Evolutionary conservation across 306 rosid genomes (phyloP).

Genomic region (Arachis stenosperma): DNA sequence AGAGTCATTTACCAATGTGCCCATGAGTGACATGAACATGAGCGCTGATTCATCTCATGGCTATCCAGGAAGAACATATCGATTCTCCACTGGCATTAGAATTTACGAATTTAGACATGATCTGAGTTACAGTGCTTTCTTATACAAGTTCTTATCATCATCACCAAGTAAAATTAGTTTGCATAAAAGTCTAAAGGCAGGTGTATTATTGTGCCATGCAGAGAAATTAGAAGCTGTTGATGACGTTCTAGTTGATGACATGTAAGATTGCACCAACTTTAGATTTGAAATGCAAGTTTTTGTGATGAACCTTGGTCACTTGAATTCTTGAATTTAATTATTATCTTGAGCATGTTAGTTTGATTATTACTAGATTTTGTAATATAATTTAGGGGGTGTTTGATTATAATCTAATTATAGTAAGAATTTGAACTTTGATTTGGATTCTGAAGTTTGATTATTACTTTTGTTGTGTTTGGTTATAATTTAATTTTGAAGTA

Average conservation of each 20-base stretch:
- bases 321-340: conserved; percentile 33
- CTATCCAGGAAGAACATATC: conserved; percentile 90
- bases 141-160: conserved; percentile 64
- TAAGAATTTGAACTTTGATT: too few species aligned
- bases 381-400: too few species aligned
- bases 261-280: conserved; percentile 58
- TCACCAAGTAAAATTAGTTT: conserved; percentile 61
- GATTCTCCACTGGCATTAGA: conserved; percentile 77
- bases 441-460: too few species aligned
- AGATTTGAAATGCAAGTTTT: conserved; percentile 58
- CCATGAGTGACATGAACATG: conserved; percentile 90
- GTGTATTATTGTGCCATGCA: not conserved
- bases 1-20: conserved; percentile 74
- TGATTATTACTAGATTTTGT: too few species aligned
- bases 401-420: too few species aligned
- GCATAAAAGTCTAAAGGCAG: conserved; percentile 37
- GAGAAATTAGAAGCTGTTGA: conserved; percentile 44
- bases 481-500: too few species aligned
- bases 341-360: too few species aligned
- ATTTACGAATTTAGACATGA: conserved; percentile 85
- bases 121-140: conserved; percentile 71
- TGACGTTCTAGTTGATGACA: conserved; percentile 52
- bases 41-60: conserved; percentile 77
- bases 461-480: too few species aligned
- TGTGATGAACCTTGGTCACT: conserved; percentile 63